phyloP scores from a whole-genome alignment of 495 filamentous ascomycete species.

The Symbiotaphrina buchneri region DNA sequence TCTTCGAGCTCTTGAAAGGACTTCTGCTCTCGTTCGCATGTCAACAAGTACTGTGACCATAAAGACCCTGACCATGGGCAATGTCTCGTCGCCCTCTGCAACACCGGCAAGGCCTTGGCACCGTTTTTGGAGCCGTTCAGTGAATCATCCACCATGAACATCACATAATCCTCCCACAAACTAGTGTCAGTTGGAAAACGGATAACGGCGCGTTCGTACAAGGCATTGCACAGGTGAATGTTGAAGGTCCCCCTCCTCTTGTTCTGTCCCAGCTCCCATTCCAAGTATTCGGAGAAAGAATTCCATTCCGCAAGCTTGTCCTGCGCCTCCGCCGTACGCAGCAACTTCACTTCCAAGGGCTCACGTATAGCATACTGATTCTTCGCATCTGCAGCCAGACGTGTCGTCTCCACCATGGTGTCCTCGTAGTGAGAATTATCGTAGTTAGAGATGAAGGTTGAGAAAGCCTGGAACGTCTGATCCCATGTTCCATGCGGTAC shows the following conservation, averaged over 20 bases:
- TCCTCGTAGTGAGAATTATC: constrained; percentile 54
- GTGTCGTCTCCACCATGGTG: constrained; percentile 50
- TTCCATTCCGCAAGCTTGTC: constrained; percentile 33
- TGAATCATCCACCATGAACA: constrained; percentile 34
- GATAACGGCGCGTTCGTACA: constrained; percentile 56
- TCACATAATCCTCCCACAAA: constrained; percentile 64
- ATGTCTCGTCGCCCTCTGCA: constrained; percentile 62
- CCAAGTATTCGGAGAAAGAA: constrained; percentile 52
- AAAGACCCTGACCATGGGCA: constrained; percentile 81
- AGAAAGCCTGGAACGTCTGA: constrained; percentile 63
- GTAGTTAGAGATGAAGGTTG: constrained; percentile 56
- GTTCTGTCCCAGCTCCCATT: constrained; percentile 51
- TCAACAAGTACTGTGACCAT: constrained; percentile 76
- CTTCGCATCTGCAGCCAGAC: constrained; percentile 43
- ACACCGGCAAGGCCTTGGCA: constrained; percentile 19
- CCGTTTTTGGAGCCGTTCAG: neutral
- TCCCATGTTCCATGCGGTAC: constrained; percentile 74
- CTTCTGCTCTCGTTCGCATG: constrained; percentile 50
- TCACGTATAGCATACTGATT: constrained; percentile 44
- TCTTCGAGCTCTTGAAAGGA: constrained; percentile 59
- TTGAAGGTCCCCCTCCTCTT: constrained; percentile 26
- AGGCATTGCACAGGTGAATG: constrained; percentile 41
- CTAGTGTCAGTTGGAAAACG: constrained; percentile 43
- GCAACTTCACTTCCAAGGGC: constrained; percentile 43
- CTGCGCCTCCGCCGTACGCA: constrained; percentile 28